A percentile compares a stretch with the other conserved stretches of the same genome.
Evolutionary conservation across 116 monocot species (phyloP).

Genomic region (Dioscorea cayenensis): DNA sequence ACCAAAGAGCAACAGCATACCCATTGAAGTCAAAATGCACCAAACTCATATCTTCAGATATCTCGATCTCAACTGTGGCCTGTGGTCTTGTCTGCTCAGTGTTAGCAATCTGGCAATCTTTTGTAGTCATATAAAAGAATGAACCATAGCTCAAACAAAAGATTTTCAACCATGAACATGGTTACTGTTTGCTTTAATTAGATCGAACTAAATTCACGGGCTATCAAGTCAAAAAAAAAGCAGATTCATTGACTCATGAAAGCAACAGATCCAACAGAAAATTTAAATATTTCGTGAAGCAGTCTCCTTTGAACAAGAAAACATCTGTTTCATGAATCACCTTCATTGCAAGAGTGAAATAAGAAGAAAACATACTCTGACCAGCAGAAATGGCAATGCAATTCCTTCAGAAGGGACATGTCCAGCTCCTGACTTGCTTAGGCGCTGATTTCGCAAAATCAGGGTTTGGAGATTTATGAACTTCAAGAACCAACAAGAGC

Average conservation of each 20-base stretch:
- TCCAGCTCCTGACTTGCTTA: conserved; percentile 9
- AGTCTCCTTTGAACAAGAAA: not conserved
- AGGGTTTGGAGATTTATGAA: conserved; percentile 36
- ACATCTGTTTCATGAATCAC: not conserved
- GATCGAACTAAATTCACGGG: no score
- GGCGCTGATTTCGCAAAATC: conserved; percentile 33
- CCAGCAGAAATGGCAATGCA: conserved; percentile 52
- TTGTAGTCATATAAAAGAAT: no score
- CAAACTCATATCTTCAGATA: conserved; percentile 41
- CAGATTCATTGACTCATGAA: no score
- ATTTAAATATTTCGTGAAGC: no score
- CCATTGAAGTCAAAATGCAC: conserved; percentile 57
- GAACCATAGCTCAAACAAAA: no score
- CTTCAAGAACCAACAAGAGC: conserved; percentile 12
- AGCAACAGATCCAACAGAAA: no score
- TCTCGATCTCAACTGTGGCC: conserved; percentile 63
- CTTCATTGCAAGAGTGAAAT: not conserved
- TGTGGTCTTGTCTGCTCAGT: conserved; percentile 28
- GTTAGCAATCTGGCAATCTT: not conserved
- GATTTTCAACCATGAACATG: no score
- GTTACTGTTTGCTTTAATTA: no score
- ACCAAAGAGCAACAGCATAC: conserved; percentile 15
- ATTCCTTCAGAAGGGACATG: conserved; percentile 30
- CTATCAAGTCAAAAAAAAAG: no score
- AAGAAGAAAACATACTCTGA: conserved; percentile 35